phyloP scores from a whole-genome alignment of 75 land plant species.

The Cryptomeria japonica region DNA sequence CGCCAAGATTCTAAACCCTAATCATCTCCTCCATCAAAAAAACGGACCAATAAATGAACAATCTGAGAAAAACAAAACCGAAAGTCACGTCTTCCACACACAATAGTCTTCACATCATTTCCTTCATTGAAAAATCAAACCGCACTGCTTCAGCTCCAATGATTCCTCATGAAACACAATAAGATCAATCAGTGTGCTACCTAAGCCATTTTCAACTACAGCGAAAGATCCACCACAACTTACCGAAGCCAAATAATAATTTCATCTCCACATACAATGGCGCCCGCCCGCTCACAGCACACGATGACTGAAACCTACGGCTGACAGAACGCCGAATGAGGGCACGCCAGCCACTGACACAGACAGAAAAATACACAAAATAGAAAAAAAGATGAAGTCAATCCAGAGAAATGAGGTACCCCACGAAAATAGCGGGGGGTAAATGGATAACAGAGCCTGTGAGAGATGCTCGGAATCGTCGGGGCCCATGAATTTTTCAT shows the following conservation, averaged over 20 bases:
- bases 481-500: neutral
- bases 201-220: no score
- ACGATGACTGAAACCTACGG: neutral
- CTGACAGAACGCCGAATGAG: neutral
- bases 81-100: no score
- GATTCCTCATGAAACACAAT: neutral
- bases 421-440: neutral
- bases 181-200: neutral
- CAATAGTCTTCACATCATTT: neutral
- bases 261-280: neutral
- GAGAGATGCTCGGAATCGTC: no score
- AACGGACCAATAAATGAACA: no score
- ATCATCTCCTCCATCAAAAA: no score
- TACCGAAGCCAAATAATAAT: neutral
- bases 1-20: no score
- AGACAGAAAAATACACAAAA: neutral
- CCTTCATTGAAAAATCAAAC: no score
- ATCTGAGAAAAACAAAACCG: no score
- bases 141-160: no score
- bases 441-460: no score
- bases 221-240: neutral
- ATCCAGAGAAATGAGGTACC: neutral
- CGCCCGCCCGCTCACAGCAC: neutral
- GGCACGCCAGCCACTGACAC: constrained; percentile 7
- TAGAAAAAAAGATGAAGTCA: neutral